A percentile compares a stretch with the other conserved stretches of the same genome.
Evolutionary conservation across 345 rosid species (phyloP).

Genomic region (Eucalyptus urophylla): DNA sequence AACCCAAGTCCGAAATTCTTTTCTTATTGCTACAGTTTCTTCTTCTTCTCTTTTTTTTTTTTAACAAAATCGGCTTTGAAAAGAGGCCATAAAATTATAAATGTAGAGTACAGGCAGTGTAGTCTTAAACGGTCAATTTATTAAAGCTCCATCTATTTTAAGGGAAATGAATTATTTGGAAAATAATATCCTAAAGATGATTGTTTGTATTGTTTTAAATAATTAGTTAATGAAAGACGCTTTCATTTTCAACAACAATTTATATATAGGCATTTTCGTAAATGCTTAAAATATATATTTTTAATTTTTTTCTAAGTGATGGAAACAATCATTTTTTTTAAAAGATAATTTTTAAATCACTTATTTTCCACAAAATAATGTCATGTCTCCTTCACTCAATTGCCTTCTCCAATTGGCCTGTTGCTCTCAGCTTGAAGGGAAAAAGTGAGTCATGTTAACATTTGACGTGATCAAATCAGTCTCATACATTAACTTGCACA

Average conservation of each 20-base stretch:
- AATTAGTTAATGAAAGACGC: too few relatives aligned
- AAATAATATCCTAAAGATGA: too few relatives aligned
- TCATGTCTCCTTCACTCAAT: not conserved
- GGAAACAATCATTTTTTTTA: not conserved
- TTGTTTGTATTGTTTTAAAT: too few relatives aligned
- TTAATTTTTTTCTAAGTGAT: not conserved
- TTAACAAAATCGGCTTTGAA: not conserved
- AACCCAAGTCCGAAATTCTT: not conserved
- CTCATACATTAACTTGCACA: not conserved
- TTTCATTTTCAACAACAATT: too few relatives aligned
- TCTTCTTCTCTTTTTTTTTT: too few relatives aligned
- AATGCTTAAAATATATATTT: rapidly evolving
- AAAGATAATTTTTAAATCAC: too few relatives aligned
- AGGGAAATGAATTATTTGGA: too few relatives aligned
- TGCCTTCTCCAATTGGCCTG: not conserved
- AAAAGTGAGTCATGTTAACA: not conserved
- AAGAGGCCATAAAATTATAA: not conserved
- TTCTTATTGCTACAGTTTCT: not conserved
- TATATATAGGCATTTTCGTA: too few relatives aligned
- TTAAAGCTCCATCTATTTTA: too few relatives aligned
- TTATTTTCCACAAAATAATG: not conserved
- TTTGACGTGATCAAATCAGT: not conserved
- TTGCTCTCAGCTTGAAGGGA: not conserved
- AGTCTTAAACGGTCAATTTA: not conserved
- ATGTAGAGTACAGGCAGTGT: not conserved